Percentiles rank a stretch among this genome's conserved stretches.
These are phyloP conservation scores for Nicotiana knightiana DNA, from an alignment of 257 asterid species.

Conservation along the genomic window DNA sequence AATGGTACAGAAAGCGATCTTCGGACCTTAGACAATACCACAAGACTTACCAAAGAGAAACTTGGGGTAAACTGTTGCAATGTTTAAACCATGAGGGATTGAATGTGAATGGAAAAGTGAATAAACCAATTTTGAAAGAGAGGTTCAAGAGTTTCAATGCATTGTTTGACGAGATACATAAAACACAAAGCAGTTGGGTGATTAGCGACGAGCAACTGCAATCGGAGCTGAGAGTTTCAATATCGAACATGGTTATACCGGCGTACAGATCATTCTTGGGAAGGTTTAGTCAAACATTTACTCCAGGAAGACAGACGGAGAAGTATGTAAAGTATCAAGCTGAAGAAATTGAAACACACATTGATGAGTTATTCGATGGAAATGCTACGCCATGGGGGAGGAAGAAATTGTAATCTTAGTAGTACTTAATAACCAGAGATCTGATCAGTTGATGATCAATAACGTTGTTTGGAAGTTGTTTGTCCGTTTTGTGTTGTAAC, in stretches of 20 bases:
- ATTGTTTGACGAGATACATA: conserved; percentile 75
- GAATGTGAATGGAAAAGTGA: conserved; percentile 57
- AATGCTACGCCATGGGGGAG: conserved; percentile 42
- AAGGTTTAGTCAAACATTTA: conserved; percentile 65
- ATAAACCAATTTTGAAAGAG: conserved; percentile 72
- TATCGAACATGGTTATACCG: conserved; percentile 90
- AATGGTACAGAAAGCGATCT: conserved; percentile 69
- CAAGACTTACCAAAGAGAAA: conserved; percentile 83
- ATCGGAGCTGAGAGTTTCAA: conserved; percentile 85
- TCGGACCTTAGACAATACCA: conserved; percentile 71
- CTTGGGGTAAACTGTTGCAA: conserved; percentile 69
- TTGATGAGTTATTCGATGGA: conserved; percentile 80
- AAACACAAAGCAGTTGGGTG: conserved; percentile 77
- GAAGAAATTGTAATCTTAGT: conserved; percentile 32
- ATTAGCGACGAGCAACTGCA: conserved; percentile 87
- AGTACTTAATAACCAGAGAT: background rate
- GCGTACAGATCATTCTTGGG: conserved; percentile 83
- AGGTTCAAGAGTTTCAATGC: conserved; percentile 77
- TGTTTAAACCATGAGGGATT: conserved; percentile 64
- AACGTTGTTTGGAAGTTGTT: background rate
- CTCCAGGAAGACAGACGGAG: conserved; percentile 89
- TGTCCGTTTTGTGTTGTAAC: background rate
- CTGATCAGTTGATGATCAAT: conserved; percentile 3
- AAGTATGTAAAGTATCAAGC: conserved; percentile 80
- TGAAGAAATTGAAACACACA: conserved; percentile 63